Base-by-base conservation (phyloP, 495 filamentous ascomycete species). In the Oidiodendron maius region DNA sequence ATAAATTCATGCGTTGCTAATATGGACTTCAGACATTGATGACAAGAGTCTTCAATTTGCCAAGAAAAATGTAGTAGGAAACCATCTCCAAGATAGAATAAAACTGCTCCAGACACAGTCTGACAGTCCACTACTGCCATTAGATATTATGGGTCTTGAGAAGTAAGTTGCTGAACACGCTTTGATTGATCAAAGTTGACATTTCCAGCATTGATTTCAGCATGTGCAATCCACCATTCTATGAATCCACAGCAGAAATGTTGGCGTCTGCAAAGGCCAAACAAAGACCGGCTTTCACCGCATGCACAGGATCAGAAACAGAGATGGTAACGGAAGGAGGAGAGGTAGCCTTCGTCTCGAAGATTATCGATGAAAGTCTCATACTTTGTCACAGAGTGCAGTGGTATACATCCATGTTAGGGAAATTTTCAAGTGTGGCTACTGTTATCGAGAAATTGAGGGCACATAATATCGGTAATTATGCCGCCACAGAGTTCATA, bases 191-290 rank as follows among this genome's bases (percentile, higher is more conserved):
- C 26, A 38, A 39, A 46, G 21, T 38, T 32, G 2, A 15, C 13
- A 15, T 34, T 12, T 23, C 2, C 44, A 83, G 77, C 3, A 72
- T 95, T 28, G 87, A 96, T 62, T 96, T 97, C 59, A 83, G 79
- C 39, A 95, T 96, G 81, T 90, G 83, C 65, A 98, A 98, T 56
- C 93, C 93, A 1, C 93, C 93, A 0, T 98, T 98, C 68, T 96
- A 95, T 68, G 57, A 74, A 17, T 91, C 87, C 3, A 69, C 74
- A 15, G 64, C 74, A 11, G 87, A 94, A 28, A 79, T 96, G 65
- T 50, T 76, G 1, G 66, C 69, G 9, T 81, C 82, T 0, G 84
- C 87, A 0, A 55, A 67, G 18, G 64, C 71, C 23, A 97, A 96
- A 60, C 57, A 70, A 6, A 70, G 75, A 2, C 80, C 80, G 1